These are phyloP conservation scores for Boletus edulis DNA, from an alignment of 768 basidiomycete species.

Conservation along the genomic window DNA sequence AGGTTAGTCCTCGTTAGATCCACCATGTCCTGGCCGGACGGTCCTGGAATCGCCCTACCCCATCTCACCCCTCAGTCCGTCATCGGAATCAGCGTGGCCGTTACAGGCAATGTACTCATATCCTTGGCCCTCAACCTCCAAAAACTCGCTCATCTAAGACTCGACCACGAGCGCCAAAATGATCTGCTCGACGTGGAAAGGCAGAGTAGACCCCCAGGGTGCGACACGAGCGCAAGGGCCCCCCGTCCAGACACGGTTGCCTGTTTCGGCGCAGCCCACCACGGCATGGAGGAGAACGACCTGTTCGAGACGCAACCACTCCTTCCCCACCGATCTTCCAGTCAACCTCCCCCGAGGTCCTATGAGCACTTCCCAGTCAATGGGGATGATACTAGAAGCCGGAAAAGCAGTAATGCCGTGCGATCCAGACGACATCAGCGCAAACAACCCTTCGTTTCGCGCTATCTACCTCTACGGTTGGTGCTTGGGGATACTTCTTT, in stretches of 20 bases:
- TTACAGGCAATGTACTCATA: slow-evolving; percentile 85
- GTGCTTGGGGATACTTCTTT: slow-evolving; percentile 9
- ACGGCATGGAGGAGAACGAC: background rate
- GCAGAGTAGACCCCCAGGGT: slow-evolving; percentile 7
- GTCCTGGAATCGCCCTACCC: slow-evolving; percentile 44
- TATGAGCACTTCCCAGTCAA: slow-evolving; percentile 15
- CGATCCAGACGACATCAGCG: slow-evolving; percentile 22
- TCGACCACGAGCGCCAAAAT: slow-evolving; percentile 41
- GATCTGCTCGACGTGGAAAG: slow-evolving; percentile 8
- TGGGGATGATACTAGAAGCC: slow-evolving; percentile 28
- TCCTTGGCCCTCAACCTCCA: slow-evolving; percentile 90
- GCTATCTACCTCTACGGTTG: slow-evolving; percentile 32
- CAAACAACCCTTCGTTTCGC: slow-evolving; percentile 34
- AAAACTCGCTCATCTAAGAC: slow-evolving; percentile 82
- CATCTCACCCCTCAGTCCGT: slow-evolving; percentile 52
- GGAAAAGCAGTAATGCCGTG: slow-evolving; percentile 21
- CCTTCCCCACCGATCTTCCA: slow-evolving; percentile 24
- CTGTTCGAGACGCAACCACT: slow-evolving; percentile 29
- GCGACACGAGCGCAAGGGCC: background rate
- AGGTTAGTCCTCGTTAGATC: background rate
- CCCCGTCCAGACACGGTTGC: background rate
- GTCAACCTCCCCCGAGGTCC: slow-evolving; percentile 12
- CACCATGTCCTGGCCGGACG: slow-evolving; percentile 17
- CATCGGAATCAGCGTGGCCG: slow-evolving; percentile 81
- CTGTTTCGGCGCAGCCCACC: slow-evolving; percentile 7